Percentiles rank a stretch among this genome's conserved stretches.
phyloP scores from a whole-genome alignment of 768 basidiomycete genomes.

The Trametes villosa region DNA sequence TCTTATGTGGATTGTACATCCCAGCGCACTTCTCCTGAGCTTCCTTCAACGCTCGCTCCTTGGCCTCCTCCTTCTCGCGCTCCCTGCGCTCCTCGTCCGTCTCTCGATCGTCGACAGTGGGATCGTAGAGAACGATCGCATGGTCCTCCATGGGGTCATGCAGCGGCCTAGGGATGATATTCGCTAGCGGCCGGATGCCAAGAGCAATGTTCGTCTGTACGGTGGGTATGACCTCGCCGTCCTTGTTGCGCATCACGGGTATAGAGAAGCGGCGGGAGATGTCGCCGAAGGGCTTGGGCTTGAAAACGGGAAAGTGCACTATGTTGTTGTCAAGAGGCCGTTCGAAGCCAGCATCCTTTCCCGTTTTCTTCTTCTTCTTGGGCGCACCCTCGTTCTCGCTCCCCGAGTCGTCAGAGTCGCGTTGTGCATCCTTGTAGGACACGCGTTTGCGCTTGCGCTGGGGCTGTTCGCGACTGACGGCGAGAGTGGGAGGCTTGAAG shows the following conservation, averaged over 20 bases:
- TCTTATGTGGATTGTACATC: conserved; percentile 91
- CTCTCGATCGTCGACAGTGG: conserved; percentile 91
- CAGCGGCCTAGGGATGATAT: conserved; percentile 86
- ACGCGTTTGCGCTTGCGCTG: conserved; percentile 86
- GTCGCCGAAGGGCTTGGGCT: conserved; percentile 76
- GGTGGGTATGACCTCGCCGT: conserved; percentile 62
- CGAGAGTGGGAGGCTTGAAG: conserved; percentile 72
- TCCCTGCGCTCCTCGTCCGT: conserved; percentile 84
- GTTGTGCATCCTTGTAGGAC: conserved; percentile 76
- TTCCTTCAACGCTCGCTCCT: conserved; percentile 62
- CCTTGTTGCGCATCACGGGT: conserved; percentile 76
- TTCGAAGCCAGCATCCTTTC: conserved; percentile 57
- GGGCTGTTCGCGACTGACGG: conserved; percentile 60
- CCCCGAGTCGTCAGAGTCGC: conserved; percentile 56
- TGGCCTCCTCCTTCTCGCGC: conserved; percentile 74
- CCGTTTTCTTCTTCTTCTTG: conserved; percentile 69
- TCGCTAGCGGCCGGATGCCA: conserved; percentile 81
- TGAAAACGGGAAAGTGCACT: conserved; percentile 78
- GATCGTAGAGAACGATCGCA: conserved; percentile 96
- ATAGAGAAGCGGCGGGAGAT: conserved; percentile 74
- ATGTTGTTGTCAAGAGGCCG: conserved; percentile 59
- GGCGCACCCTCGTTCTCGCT: conserved; percentile 54
- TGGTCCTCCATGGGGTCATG: conserved; percentile 98
- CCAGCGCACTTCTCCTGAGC: conserved; percentile 72
- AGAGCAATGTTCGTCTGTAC: conserved; percentile 72